A percentile compares a stretch with the other conserved stretches of the same genome.
Conservation (phyloP, 257 asterid genomes). For the Anisodus acutangulus region DNA sequence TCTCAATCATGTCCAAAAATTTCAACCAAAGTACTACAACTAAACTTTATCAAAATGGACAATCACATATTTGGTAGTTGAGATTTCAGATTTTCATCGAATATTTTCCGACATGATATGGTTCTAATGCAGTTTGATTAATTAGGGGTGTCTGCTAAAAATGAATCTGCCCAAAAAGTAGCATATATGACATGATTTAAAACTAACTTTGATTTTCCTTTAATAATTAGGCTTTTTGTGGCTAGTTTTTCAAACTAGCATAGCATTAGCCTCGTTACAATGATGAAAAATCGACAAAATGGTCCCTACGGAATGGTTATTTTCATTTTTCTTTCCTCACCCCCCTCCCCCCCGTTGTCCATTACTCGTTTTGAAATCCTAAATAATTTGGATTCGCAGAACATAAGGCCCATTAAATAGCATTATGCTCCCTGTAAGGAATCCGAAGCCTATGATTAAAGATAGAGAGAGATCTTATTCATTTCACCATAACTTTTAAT, state of each 20-base stretch:
- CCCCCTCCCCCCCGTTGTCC: not conserved
- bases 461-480: accelerated
- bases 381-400: not conserved
- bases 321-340: too few relatives aligned
- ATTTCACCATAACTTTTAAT: not conserved
- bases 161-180: conserved; percentile 28
- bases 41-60: not conserved
- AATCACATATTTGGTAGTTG: conserved; percentile 32
- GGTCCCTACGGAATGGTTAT: not conserved
- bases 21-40: conserved; percentile 7
- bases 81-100: conserved; percentile 3
- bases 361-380: not conserved
- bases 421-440: not conserved
- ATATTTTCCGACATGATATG: conserved; percentile 28
- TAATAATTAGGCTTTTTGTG: not conserved
- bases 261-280: not conserved
- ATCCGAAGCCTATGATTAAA: not conserved
- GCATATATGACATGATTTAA: not conserved
- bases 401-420: too few relatives aligned
- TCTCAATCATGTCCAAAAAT: conserved; percentile 12
- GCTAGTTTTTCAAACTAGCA: not conserved
- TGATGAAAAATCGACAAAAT: not conserved
- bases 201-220: not conserved
- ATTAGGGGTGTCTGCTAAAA: conserved; percentile 10
- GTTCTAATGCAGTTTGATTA: not conserved